Base-by-base conservation (phyloP, 768 basidiomycete species). In the Rhodotorula kratochvilovae region DNA sequence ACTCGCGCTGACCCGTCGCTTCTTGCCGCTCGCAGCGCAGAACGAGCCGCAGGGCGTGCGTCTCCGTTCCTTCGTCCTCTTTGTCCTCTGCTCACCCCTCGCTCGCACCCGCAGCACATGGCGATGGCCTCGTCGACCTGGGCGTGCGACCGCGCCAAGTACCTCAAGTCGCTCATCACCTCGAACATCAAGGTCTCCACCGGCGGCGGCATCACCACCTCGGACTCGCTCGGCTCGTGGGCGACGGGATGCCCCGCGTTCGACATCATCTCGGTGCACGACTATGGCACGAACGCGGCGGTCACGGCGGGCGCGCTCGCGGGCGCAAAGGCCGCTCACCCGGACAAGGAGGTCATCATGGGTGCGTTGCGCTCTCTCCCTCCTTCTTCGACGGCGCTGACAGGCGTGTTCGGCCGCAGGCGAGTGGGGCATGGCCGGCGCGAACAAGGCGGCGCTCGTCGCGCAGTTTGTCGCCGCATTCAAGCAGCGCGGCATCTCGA, bases 211-310 rank as follows among this genome's bases (percentile, higher is more conserved):
- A 79, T 75, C 61, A 76, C 73, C 19, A 63, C 65, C 21, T 12
- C 63, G 13, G 46, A 46, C 35, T 77, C 76, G 27, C 66, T 79
- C 39, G 66, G 61, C 13, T n/a, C 46, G 35, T 79, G 76, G 77
- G 77, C 77, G 12, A 76, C 65, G 48, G 53, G 39, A 39, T 79
- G 78, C 69, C 43, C 21, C 29, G 48, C 70, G 43, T 58, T 79
- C 71, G 78, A 79, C 59, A 56, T 78, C 67, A 62, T 79, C 67
- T 72, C 73, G 8, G 76, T 78, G 5, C 78, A 79, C 67, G 78
- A 79, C 68, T 79, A 79, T 57, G 77, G 76, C n/a, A 75, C 75
- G 60, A 59, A 61, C 27, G 67, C 74, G 12, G 6, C 17, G 8
- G 29, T 19, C 12, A 76, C 72, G 8, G 72, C 74, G 1, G 35